Evolutionary conservation across 352 stramenopile species (phyloP).

Genomic region (Elongisporangium senticosum): DNA sequence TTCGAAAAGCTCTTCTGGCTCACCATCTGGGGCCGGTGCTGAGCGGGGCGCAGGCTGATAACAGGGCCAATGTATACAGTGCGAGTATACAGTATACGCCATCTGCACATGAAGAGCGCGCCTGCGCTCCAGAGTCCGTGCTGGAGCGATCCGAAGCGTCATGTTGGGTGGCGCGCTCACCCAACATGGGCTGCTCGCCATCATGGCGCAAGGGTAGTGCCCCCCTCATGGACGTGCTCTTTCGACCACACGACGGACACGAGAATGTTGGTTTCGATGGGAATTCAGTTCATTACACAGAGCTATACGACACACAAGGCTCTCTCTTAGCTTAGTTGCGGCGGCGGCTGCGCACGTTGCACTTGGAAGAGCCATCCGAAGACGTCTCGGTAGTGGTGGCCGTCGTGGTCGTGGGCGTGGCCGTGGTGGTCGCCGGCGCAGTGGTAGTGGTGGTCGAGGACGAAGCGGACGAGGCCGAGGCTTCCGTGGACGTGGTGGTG

Average conservation of each 20-base stretch:
- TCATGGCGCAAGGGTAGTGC: neutral
- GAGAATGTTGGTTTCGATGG: neutral
- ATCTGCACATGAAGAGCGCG: neutral
- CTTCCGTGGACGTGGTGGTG: constrained; percentile 7
- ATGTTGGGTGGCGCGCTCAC: neutral
- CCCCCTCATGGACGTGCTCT: neutral
- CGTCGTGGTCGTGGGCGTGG: constrained; percentile 6
- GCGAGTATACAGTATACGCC: too few relatives aligned
- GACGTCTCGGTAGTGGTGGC: neutral
- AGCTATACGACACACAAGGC: too few relatives aligned
- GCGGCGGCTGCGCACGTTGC: neutral
- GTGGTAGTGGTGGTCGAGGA: constrained; percentile 7
- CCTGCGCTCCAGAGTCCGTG: too few relatives aligned
- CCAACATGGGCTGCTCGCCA: neutral
- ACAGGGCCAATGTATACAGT: neutral
- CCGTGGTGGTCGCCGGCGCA: constrained; percentile 2
- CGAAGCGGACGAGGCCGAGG: constrained; percentile 6
- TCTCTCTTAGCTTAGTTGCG: too few relatives aligned
- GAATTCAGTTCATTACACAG: neutral
- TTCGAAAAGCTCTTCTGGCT: neutral
- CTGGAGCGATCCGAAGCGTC: neutral
- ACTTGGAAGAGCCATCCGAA: neutral
- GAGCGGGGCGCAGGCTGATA: neutral
- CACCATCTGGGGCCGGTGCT: neutral
- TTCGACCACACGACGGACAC: too few relatives aligned